Base-by-base conservation (phyloP, 2,329 filamentous ascomycete species). In the Colletotrichum sp. region DNA sequence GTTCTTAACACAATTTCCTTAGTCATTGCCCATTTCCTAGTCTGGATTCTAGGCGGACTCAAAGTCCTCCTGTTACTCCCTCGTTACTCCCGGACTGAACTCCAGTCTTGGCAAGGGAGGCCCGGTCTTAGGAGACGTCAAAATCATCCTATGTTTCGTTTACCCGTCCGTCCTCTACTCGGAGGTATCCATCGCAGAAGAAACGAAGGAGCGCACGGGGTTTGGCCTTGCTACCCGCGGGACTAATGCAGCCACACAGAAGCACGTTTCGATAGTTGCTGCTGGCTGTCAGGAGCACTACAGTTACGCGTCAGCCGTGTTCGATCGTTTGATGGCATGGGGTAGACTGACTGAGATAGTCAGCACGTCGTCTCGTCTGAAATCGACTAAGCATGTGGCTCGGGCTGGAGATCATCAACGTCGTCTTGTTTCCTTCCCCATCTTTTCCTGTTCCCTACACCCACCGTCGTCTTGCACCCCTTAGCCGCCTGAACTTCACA, bases 191-290 rank as follows among this genome's bases (percentile, higher is more conserved):
- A 21, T 73, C 18, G 16, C 16, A 73, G 34, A 34, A 57, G 32
- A 59, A 36, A 62, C 18, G 28, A 28, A 55, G 34, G 15, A 49
- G 63, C 36, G 30, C 39, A 32, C 62, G 52, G 6, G 55, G 28
- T 49, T 44, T 71, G 55, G 63, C 44, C 60, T 65, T 55, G 28
- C n/a, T 49, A 26, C 57, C 69, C 70, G 26, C 34, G 12, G 49
- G 68, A 24, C 70, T 39, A 76, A 65, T 76, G 73, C 70, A 68
- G 64, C 28, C 44, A 36, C 64, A 60, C 64, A 76, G 59, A 62
- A 36, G 63, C 57, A 76, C 57, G 39, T 36, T 65, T 73, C 73
- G 26, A 68, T 76, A 73, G 57, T 68, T 34, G 68, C 57, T 70
- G 68, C 57, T 74, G 28, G 32, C 60, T 59, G 60, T 66, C 68